Percentiles rank a stretch among this genome's conserved stretches.
These are phyloP conservation scores for Colletotrichum magnum DNA, from an alignment of 2,329 filamentous ascomycete genomes.

Conservation along the genomic window DNA sequence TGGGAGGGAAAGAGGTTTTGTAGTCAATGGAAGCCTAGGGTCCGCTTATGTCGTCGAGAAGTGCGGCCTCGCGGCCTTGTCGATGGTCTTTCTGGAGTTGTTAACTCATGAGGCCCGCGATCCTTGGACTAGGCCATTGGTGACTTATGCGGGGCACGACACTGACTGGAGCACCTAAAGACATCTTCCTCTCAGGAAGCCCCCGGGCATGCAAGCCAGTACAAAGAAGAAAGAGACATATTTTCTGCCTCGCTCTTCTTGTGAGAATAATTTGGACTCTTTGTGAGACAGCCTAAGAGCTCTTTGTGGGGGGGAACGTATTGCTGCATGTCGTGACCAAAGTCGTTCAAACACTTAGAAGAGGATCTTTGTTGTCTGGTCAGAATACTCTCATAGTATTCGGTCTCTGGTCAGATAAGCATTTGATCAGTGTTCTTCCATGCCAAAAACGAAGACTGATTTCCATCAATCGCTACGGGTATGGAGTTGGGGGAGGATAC, in stretches of 20 bases:
- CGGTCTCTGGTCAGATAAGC: too few relatives aligned
- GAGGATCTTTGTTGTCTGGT: not conserved
- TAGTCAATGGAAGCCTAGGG: not conserved
- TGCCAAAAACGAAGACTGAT: too few relatives aligned
- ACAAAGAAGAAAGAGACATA: too few relatives aligned
- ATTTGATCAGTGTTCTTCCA: too few relatives aligned
- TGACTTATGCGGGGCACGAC: constrained; percentile 11
- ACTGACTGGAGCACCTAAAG: constrained; percentile 1
- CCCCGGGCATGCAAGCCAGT: not conserved
- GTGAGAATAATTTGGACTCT: not conserved
- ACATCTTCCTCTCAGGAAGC: too few relatives aligned
- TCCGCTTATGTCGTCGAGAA: not conserved
- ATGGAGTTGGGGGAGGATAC: too few relatives aligned
- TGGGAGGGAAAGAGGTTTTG: not conserved
- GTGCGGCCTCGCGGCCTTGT: constrained; percentile 1
- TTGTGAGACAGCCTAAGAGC: not conserved
- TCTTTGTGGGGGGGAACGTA: not conserved
- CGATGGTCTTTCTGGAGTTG: not conserved
- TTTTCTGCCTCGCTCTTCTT: not conserved
- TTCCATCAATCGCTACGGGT: too few relatives aligned
- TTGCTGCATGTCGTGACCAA: not conserved
- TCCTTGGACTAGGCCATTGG: not conserved
- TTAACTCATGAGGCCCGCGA: not conserved
- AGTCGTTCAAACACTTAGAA: not conserved
- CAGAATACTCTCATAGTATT: not conserved